Evolutionary conservation across 1,284 basidiomycete species (phyloP).

Genomic region (Trichosporon sp.): DNA sequence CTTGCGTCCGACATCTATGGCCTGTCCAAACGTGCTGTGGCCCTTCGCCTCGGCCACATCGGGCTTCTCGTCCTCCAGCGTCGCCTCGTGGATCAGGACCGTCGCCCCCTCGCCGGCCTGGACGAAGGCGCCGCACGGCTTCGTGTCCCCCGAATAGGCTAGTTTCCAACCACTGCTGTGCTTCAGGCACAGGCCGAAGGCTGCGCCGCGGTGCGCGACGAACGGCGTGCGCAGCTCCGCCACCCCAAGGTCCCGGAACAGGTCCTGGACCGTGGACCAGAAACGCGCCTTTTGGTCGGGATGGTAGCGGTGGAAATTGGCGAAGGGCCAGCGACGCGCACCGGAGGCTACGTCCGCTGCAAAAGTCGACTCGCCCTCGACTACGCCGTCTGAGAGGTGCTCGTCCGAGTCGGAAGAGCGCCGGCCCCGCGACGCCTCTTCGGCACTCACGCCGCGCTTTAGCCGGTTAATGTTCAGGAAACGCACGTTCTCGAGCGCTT

Average conservation of each 20-base stretch:
- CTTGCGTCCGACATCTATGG: constrained; percentile 67
- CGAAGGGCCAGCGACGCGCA: constrained; percentile 23
- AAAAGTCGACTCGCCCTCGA: constrained; percentile 5
- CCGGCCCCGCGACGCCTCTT: neutral
- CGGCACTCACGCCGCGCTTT: neutral
- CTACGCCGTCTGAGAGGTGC: neutral
- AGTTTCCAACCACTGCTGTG: constrained; percentile 73
- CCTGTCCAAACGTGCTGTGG: constrained; percentile 85
- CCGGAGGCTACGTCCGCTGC: constrained; percentile 19
- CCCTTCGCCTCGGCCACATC: constrained; percentile 68
- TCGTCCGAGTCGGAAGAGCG: neutral
- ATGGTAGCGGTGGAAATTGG: constrained; percentile 10
- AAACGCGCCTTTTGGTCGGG: neutral
- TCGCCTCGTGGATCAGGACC: constrained; percentile 88
- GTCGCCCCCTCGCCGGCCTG: constrained; percentile 64
- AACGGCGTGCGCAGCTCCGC: constrained; percentile 57
- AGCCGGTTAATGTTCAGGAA: constrained; percentile 34
- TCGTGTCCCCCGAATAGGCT: constrained; percentile 83
- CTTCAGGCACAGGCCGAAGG: constrained; percentile 64
- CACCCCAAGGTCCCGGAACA: constrained; percentile 30
- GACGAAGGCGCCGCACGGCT: constrained; percentile 65
- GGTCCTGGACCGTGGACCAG: neutral
- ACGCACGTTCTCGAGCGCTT: constrained; percentile 36
- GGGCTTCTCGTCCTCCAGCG: constrained; percentile 72
- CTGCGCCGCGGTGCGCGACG: constrained; percentile 64